Conservation (phyloP, 345 rosid genomes). For the Combretum micranthum region DNA sequence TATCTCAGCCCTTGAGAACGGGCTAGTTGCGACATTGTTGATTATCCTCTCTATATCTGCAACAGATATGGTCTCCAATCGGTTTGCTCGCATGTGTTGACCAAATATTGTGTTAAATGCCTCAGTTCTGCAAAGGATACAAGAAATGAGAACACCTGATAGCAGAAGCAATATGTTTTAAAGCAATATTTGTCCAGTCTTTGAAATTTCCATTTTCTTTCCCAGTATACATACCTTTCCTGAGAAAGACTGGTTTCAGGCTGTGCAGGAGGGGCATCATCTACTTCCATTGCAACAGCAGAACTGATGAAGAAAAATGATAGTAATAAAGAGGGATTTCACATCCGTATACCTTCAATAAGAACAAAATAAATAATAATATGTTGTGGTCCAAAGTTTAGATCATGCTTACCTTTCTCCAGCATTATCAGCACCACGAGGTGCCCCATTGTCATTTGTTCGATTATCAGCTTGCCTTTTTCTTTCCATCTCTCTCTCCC, state of each 20-base stretch:
- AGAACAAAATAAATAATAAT: neutral
- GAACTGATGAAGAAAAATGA: constrained; percentile 14
- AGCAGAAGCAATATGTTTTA: neutral
- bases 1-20: constrained; percentile 64
- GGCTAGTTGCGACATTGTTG: constrained; percentile 40
- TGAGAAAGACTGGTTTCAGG: constrained; percentile 34
- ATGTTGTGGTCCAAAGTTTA: neutral
- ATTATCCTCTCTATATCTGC: constrained; percentile 63
- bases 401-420: constrained; percentile 39
- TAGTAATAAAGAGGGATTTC: neutral
- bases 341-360: neutral
- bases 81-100: constrained; percentile 73
- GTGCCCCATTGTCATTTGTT: constrained; percentile 20
- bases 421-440: constrained; percentile 15
- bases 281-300: constrained; percentile 76
- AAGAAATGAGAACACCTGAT: neutral
- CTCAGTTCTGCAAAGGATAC: constrained; percentile 41
- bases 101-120: constrained; percentile 68
- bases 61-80: constrained; percentile 59
- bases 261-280: constrained; percentile 48
- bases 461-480: constrained; percentile 33
- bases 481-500: constrained; percentile 59
- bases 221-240: constrained; percentile 42
- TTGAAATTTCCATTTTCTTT: neutral
- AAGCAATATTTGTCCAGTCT: neutral